These are phyloP conservation scores for Globisporangium heterothallicum DNA, from an alignment of 352 stramenopile species.

Conservation along the genomic window DNA sequence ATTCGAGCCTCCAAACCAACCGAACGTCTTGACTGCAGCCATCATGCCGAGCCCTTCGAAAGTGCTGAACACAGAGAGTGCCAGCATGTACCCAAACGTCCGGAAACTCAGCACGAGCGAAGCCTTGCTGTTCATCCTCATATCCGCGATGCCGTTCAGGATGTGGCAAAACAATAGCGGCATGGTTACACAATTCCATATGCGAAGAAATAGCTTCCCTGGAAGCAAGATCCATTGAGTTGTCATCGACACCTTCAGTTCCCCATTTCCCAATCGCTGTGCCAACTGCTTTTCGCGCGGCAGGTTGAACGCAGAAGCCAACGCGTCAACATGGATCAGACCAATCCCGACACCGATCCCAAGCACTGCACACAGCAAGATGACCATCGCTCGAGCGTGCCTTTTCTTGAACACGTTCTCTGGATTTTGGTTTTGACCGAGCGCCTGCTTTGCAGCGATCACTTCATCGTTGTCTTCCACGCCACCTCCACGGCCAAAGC, in stretches of 20 bases:
- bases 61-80: constrained; percentile 24
- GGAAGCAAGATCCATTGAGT: constrained; percentile 39
- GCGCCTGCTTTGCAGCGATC: constrained; percentile 15
- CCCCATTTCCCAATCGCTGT: constrained; percentile 22
- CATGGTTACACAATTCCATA: constrained; percentile 37
- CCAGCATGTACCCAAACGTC: constrained; percentile 24
- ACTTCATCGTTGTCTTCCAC: constrained; percentile 19
- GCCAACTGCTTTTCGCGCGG: constrained; percentile 14
- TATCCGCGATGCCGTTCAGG: constrained; percentile 33
- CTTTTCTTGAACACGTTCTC: constrained; percentile 14
- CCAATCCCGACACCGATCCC: constrained; percentile 30
- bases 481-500: constrained; percentile 19
- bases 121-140: constrained; percentile 35
- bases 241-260: constrained; percentile 18
- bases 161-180: constrained; percentile 46
- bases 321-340: constrained; percentile 21
- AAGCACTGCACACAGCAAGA: constrained; percentile 24
- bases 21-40: constrained; percentile 20
- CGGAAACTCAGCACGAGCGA: constrained; percentile 29
- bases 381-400: constrained; percentile 3
- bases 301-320: constrained; percentile 25
- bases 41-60: constrained; percentile 33
- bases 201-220: constrained; percentile 35
- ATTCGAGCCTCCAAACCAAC: constrained; percentile 19
- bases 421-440: constrained; percentile 2